Evolutionary conservation across 1,284 basidiomycete genomes (phyloP).

Genomic region (Ceratobasidium sp.): DNA sequence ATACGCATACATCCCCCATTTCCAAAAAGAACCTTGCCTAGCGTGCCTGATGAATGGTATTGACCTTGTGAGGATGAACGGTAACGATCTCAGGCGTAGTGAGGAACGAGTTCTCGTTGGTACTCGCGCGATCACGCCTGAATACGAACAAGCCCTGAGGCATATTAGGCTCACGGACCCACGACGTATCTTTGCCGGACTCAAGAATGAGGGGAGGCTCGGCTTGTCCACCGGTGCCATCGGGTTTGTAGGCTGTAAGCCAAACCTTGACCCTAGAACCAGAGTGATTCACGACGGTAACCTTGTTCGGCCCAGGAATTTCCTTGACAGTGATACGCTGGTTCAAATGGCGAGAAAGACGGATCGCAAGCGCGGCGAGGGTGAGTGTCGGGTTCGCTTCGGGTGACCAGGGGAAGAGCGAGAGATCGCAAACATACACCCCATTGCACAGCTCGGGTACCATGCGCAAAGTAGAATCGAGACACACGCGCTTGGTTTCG

Average conservation of each 20-base stretch:
- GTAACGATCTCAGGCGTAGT: neutral
- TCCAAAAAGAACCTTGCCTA: no score
- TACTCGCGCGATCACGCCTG: neutral
- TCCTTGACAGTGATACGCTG: neutral
- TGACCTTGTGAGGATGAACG: neutral
- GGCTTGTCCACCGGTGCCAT: neutral
- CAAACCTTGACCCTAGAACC: constrained; percentile 23
- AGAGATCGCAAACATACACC: constrained; percentile 42
- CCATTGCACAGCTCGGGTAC: constrained; percentile 20
- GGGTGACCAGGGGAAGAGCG: constrained; percentile 41
- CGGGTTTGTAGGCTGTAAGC: neutral
- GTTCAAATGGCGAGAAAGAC: constrained; percentile 36
- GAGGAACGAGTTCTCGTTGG: neutral
- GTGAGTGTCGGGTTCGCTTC: constrained; percentile 43
- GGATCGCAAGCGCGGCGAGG: constrained; percentile 40
- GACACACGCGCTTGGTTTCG: neutral
- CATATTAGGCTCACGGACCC: neutral
- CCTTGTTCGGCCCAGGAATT: neutral
- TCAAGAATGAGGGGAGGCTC: neutral
- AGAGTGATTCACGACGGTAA: constrained; percentile 26
- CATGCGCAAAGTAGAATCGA: constrained; percentile 30
- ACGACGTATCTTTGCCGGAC: neutral
- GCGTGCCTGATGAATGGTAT: no score
- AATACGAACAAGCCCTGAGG: constrained; percentile 25
- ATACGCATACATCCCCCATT: no score